Evolutionary conservation across 192 early-diverging fungal species (phyloP), one percentile per base, ranked within the genome.

Genomic region (Coemansia sp.): DNA sequence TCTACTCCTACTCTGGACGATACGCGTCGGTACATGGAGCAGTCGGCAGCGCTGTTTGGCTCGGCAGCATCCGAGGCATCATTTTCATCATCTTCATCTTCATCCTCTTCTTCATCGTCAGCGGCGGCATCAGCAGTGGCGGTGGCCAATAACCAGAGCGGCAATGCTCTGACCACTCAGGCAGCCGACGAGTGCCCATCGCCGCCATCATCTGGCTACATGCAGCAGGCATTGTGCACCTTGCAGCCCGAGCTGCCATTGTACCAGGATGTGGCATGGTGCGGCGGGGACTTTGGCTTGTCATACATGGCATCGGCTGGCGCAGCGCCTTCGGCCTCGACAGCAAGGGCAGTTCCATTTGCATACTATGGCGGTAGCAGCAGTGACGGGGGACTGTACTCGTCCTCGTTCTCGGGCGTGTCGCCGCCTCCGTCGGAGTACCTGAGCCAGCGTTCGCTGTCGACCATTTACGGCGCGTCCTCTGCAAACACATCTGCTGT

Each of bases 1-100:
- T 9, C 59, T 2, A 54, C 55, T 9, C 66, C 76, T 8, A 53
- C 66, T 9, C 39, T 66, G 17, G 70, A 62, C 9, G 76, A 79
- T 46, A 73, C 76, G 3, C 66, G 67, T 22, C 62, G 76, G 11
- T 79, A 79, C 51, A 79, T 79, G 76, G 76, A 53, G 40, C 66
- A 66, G 54, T 79, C 76, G 37, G 76, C 61, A 2, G 76, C 70
- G 25, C 52, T 72, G 38, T 79, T 79, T 51, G 62, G 59, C 33
- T 30, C 27, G 30, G 41, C 50, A 18, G 25, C 50, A 43, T 17
- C 41, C 13, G 41, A 14, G 41, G 9, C 41, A 3, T 27, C 41
- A 3, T 27, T 23, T 19, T n/a, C 39, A 30, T 25, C 30, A 1
- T 10, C 25, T 5, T 21, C 47, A 49, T 49, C 47, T 13, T 49